Percentiles rank a stretch among this genome's conserved stretches.
These are phyloP conservation scores for Cerioporus squamosus DNA, from an alignment of 1,284 basidiomycete genomes.

Conservation along the genomic window DNA sequence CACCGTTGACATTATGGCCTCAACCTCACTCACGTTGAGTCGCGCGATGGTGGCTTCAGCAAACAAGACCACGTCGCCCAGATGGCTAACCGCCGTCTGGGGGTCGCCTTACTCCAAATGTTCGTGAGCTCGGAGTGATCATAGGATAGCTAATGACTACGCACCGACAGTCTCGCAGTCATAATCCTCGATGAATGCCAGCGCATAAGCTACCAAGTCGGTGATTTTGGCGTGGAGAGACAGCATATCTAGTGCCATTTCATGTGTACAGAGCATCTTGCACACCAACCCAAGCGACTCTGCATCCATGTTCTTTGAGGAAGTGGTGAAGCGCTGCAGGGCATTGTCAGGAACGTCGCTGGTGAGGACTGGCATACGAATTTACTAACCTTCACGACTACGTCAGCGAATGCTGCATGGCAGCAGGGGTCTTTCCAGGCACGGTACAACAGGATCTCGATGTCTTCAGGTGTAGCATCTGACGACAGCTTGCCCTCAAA, in stretches of 20 bases:
- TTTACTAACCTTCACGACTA: constrained; percentile 58
- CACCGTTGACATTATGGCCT: background rate
- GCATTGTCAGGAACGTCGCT: background rate
- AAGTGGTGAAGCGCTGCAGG: constrained; percentile 55
- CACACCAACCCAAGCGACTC: constrained; percentile 71
- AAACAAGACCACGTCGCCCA: constrained; percentile 78
- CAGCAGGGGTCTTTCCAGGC: constrained; percentile 63
- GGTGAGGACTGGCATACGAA: background rate
- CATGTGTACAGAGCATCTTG: constrained; percentile 61
- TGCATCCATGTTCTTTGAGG: constrained; percentile 57
- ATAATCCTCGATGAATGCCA: constrained; percentile 70
- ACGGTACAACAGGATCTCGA: constrained; percentile 52
- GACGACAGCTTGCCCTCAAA: constrained; percentile 62
- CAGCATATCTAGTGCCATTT: constrained; percentile 66
- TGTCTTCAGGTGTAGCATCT: constrained; percentile 58
- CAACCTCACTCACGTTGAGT: constrained; percentile 55
- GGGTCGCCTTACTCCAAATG: constrained; percentile 65
- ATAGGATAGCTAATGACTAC: constrained; percentile 29
- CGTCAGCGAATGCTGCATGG: constrained; percentile 61
- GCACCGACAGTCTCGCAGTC: constrained; percentile 79
- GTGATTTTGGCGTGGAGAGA: constrained; percentile 69
- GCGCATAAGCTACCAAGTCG: constrained; percentile 61
- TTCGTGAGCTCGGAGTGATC: constrained; percentile 1
- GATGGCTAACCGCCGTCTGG: constrained; percentile 74
- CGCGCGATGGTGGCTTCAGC: constrained; percentile 63